phyloP scores from a whole-genome alignment of 164 flowering plant genomes.

The Kingdonia uniflora region DNA sequence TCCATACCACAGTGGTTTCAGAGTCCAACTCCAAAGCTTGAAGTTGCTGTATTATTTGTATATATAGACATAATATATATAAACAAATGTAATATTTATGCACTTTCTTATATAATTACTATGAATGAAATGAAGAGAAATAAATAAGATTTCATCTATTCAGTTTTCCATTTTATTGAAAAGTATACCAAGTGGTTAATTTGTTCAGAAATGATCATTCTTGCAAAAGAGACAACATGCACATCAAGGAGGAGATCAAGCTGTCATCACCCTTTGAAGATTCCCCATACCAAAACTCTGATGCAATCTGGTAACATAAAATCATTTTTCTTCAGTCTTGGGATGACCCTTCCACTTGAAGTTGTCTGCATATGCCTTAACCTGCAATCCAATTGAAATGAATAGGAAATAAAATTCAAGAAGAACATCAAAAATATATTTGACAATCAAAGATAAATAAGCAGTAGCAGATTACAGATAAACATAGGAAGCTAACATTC shows the following conservation, averaged over 20 bases:
- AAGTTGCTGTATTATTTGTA: background rate
- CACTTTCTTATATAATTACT: background rate
- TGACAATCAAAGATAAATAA: too few species aligned
- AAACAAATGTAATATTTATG: background rate
- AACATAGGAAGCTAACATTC: too few species aligned
- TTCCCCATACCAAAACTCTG: background rate
- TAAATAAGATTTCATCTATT: background rate
- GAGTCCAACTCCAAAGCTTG: slow-evolving; percentile 16
- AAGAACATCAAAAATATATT: too few species aligned
- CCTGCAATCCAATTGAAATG: slow-evolving; percentile 17
- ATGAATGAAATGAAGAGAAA: background rate
- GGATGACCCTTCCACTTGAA: slow-evolving; percentile 35
- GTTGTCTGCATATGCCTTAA: slow-evolving; percentile 27
- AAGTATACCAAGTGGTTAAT: too few species aligned
- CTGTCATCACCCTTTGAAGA: background rate
- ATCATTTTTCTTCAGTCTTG: slow-evolving; percentile 12
- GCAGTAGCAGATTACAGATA: too few species aligned
- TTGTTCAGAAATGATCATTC: too few species aligned
- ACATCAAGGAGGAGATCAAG: background rate
- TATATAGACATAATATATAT: background rate
- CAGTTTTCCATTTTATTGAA: background rate
- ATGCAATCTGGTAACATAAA: background rate
- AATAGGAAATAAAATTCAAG: too few species aligned
- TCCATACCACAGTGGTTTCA: slow-evolving; percentile 29
- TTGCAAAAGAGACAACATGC: too few species aligned